Base-by-base conservation (phyloP, 352 stramenopile species). In the Pythium guiyangense region DNA sequence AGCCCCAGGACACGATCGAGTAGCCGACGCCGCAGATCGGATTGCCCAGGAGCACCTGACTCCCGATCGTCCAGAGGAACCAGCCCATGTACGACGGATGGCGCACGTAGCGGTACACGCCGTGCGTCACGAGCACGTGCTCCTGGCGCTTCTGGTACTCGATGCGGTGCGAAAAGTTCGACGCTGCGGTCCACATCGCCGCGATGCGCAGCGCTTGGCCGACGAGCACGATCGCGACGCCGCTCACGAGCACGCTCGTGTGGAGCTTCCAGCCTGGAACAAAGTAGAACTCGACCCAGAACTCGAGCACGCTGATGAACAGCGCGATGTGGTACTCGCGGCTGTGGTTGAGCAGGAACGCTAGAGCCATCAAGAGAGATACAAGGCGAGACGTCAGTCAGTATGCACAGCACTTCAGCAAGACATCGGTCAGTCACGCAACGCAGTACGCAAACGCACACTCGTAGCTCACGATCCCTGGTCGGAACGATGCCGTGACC, bases 111-210 rank as follows among this genome's bases (percentile, higher is more conserved):
- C 72, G 80, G 67, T 98, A 98, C 45, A 97, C 71, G 61, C 90
- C 90, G 70, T 96, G 69, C 3, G 94, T 98, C 11, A 99, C 85
- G 37, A 99, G 66, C 48, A 90, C 62, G 64, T 99, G 96, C 62
- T 97, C 92, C 45, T 97, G 80, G 52, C 93, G 88, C 66, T 97
- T 97, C 54, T 84, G 68, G 54, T 88, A 86, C 77, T 98, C 91
- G 69, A 99, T 98, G 31, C 93, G 83, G 65, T 99, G 96, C 35
- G 96, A 97, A 63, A 99, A 99, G 63, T 97, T 98, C 69, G 84
- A 84, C 14, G 88, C 92, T 25, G 90, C 95, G 22, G 91, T 97
- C 58, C 79, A 84, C 92, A 99, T 98, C 11, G 96, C 93, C 15
- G 77, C 74, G 17, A 95, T 80, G 40, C 96, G 88, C 46, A 97